These are phyloP conservation scores for Sanghuangporus sanghuang DNA, from an alignment of 1,284 basidiomycete species.

Conservation along the genomic window DNA sequence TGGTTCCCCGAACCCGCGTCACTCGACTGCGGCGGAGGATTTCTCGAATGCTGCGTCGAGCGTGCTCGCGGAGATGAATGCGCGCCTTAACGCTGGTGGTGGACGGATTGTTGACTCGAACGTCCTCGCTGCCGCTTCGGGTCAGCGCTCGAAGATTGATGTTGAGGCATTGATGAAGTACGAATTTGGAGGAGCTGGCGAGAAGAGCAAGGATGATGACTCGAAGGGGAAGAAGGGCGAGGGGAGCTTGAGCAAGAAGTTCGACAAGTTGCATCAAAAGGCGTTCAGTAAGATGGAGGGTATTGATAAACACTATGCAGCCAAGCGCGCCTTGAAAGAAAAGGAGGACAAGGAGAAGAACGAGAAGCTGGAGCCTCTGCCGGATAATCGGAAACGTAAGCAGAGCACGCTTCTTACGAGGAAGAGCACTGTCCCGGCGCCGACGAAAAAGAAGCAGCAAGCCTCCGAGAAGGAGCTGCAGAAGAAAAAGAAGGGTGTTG, in stretches of 20 bases:
- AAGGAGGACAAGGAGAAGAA: slow-evolving; percentile 7
- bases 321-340: slow-evolving; percentile 33
- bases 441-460: slow-evolving; percentile 31
- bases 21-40: slow-evolving; percentile 53
- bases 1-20: slow-evolving; percentile 61
- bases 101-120: slow-evolving; percentile 36
- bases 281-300: slow-evolving; percentile 74
- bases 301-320: slow-evolving; percentile 57
- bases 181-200: slow-evolving; percentile 20
- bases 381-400: slow-evolving; percentile 24
- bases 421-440: slow-evolving; percentile 28
- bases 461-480: slow-evolving; percentile 21
- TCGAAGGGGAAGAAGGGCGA: background rate
- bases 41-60: slow-evolving; percentile 51
- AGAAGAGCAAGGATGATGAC: background rate
- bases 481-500: slow-evolving; percentile 25
- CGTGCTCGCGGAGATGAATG: slow-evolving; percentile 75
- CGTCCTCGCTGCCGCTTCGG: slow-evolving; percentile 23
- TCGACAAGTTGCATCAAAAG: slow-evolving; percentile 56
- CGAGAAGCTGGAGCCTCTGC: slow-evolving; percentile 7
- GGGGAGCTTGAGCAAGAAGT: slow-evolving; percentile 37
- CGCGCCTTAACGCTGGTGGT: slow-evolving; percentile 46
- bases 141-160: slow-evolving; percentile 25
- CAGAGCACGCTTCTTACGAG: slow-evolving; percentile 19
- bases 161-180: slow-evolving; percentile 22